Evolutionary conservation across 139 green algal species (phyloP).

Genomic region (Deuterostichococcus epilithicus): DNA sequence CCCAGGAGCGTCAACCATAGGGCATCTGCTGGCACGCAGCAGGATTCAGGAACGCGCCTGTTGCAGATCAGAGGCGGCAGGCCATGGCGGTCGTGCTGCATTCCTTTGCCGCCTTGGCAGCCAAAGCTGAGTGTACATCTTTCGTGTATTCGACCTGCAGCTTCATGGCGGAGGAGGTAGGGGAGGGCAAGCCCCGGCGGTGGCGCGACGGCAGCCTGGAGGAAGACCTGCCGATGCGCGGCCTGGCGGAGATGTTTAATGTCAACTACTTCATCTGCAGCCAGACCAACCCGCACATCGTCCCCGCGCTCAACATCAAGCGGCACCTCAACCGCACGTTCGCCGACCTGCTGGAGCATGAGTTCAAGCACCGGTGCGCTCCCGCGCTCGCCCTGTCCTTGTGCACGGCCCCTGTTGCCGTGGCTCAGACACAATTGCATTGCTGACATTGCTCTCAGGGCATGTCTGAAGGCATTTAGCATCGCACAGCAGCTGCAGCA

Average conservation of each 20-base stretch:
- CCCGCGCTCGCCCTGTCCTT: background rate
- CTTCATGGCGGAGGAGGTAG: slow-evolving; percentile 19
- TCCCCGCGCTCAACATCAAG: slow-evolving; percentile 81
- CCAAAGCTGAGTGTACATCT: background rate
- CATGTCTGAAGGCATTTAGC: too few relatives aligned
- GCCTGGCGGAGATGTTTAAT: slow-evolving; percentile 88
- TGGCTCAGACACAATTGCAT: too few relatives aligned
- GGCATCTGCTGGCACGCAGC: background rate
- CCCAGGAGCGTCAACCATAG: background rate
- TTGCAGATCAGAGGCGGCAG: too few relatives aligned
- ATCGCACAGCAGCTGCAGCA: too few relatives aligned
- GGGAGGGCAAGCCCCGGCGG: slow-evolving; percentile 33
- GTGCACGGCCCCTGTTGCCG: too few relatives aligned
- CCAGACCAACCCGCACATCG: slow-evolving; percentile 89
- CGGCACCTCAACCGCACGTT: slow-evolving; percentile 52
- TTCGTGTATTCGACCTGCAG: background rate
- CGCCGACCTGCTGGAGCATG: slow-evolving; percentile 69
- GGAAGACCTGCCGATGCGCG: slow-evolving; percentile 77
- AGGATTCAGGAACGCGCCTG: too few relatives aligned
- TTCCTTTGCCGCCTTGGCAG: background rate
- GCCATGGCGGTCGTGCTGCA: too few relatives aligned
- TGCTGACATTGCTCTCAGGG: too few relatives aligned
- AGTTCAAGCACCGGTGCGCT: slow-evolving; percentile 83
- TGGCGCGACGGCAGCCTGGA: slow-evolving; percentile 77
- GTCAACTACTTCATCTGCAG: slow-evolving; percentile 91